phyloP scores from a whole-genome alignment of 2,329 filamentous ascomycete species.

The Aspergillus sergii region DNA sequence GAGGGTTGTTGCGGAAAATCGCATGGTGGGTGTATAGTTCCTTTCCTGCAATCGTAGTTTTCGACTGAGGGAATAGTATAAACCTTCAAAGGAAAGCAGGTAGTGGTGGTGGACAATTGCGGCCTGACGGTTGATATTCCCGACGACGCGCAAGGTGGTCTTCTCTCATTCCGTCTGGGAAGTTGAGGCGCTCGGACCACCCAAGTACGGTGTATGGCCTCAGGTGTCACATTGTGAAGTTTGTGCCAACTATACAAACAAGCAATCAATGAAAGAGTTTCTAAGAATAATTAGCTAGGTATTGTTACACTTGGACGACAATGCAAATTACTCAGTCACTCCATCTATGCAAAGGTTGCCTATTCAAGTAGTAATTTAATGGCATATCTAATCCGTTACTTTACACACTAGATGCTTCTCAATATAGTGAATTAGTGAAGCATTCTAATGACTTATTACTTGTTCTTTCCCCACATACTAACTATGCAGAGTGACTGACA shows the following conservation, averaged over 20 bases:
- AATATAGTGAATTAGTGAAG: background rate
- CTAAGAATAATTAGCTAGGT: background rate
- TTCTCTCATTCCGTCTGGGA: conserved; percentile 18
- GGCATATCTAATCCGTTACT: background rate
- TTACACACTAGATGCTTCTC: background rate
- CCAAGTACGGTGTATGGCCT: conserved; percentile 7
- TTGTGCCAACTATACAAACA: background rate
- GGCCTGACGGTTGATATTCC: conserved; percentile 14
- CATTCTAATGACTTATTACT: too few relatives aligned
- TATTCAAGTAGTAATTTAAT: background rate
- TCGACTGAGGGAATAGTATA: conserved; percentile 1
- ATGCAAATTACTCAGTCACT: background rate
- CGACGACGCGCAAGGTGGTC: conserved; percentile 39
- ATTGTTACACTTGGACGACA: background rate
- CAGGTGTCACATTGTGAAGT: background rate
- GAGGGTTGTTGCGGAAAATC: conserved; percentile 42
- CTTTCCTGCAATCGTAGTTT: background rate
- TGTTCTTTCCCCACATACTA: too few relatives aligned
- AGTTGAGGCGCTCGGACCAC: conserved; percentile 41
- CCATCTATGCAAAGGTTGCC: background rate
- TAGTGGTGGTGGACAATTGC: conserved; percentile 15
- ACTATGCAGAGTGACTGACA: too few relatives aligned
- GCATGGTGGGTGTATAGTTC: conserved; percentile 36
- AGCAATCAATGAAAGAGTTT: background rate
- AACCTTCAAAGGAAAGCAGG: conserved; percentile 5